Base-by-base conservation (phyloP, 345 rosid species). In the Arabis hirsuta region DNA sequence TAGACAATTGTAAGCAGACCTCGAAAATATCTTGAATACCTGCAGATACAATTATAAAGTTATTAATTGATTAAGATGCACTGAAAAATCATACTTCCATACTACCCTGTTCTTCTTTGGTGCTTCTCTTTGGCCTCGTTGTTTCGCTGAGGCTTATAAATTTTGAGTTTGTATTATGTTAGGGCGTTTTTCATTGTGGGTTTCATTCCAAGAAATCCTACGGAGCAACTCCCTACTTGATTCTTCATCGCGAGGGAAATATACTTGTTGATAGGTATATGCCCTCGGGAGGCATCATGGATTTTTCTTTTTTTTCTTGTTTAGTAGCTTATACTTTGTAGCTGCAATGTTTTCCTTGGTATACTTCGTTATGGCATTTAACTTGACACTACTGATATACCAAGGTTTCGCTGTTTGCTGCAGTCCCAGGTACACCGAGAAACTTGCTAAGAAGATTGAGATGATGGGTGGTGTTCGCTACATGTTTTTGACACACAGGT, bases 111-210 rank as follows among this genome's bases (percentile, higher is more conserved):
- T 46, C 62, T 59, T 45, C 14, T 31, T 29, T 32, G 67, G 44
- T 55, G 54, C 55, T 26, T 39, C 14, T 57, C 9, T 43, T 38
- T 68, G 46, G 44, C 62, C 53, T 73, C 5, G 4, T 47, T 7
- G 20, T 76, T 62, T 27, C 48, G 3, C 27, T 43, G 53, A 41
- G 65, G 75, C 27, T 67, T 24, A 43, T 1, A 4, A 26, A 3
- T 20, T 38, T 32, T 12, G 39, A 55, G 36, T 51, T 47, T 73
- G 55, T 31, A 58, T 41, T 50, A 54, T 45, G 41, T 71, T 71
- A 87, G 91, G 91, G 86, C 3, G 79, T 87, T 42, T 85, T 77
- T 57, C 91, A 87, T 62, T 87, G 89, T 65, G 91, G 91, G 9
- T 85, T 85, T 78, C 91, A 87, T 80, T 85, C 91, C 43, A 82